Conservation (phyloP, 768 basidiomycete species). For the Pisolithus marmoratus region DNA sequence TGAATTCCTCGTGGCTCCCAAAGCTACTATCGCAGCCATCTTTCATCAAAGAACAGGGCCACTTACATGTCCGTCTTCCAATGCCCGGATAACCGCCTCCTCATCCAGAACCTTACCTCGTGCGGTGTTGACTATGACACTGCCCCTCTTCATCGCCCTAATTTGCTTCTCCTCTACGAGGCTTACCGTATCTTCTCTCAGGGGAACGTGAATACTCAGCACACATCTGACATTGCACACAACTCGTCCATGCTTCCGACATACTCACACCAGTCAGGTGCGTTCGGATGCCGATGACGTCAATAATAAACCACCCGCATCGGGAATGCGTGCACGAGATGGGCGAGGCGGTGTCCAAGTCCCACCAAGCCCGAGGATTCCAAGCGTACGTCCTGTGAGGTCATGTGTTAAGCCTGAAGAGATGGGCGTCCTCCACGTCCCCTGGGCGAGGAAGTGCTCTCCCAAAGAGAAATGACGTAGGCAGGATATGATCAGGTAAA, state of each 20-base stretch:
- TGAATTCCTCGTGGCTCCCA: neutral
- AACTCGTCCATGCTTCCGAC: constrained; percentile 59
- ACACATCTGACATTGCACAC: constrained; percentile 71
- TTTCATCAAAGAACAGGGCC: neutral
- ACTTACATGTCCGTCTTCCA: constrained; percentile 84
- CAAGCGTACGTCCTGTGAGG: constrained; percentile 61
- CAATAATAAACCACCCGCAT: constrained; percentile 87
- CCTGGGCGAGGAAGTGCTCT: constrained; percentile 46
- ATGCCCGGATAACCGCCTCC: constrained; percentile 74
- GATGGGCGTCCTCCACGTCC: constrained; percentile 56
- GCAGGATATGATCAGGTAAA: constrained; percentile 76
- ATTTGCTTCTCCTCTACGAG: constrained; percentile 74
- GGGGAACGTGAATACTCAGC: constrained; percentile 79
- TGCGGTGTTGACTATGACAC: constrained; percentile 81
- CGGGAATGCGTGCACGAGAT: constrained; percentile 72
- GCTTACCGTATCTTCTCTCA: constrained; percentile 66
- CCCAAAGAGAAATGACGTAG: constrained; percentile 65
- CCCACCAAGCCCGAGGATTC: constrained; percentile 73
- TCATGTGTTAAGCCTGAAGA: constrained; percentile 50
- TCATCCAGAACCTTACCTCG: constrained; percentile 88
- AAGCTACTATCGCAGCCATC: neutral
- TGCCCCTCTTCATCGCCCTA: constrained; percentile 67
- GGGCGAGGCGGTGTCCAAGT: constrained; percentile 65
- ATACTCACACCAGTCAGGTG: constrained; percentile 75
- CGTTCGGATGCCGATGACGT: constrained; percentile 48